Conservation (phyloP, 116 monocot species). For the Phalaenopsis hybrid region DNA sequence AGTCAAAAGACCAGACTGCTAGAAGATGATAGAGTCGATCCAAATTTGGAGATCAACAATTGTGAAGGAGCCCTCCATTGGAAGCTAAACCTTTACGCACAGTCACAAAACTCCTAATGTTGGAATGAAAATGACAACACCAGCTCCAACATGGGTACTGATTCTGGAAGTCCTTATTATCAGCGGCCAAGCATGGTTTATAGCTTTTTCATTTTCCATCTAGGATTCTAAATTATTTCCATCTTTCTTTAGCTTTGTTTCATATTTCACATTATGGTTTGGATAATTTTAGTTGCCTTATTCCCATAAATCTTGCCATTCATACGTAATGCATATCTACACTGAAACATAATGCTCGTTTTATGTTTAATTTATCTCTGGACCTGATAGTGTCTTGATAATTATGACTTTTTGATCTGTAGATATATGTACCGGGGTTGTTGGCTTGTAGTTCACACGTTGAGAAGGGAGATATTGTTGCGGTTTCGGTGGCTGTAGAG, state of each 20-base stretch:
- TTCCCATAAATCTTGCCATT: background rate
- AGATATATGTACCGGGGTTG: constrained; percentile 97
- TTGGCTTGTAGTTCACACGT: constrained; percentile 98
- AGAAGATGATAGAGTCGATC: no score
- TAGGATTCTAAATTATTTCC: background rate
- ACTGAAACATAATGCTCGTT: background rate
- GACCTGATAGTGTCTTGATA: background rate
- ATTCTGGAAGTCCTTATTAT: background rate
- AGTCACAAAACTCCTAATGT: no score
- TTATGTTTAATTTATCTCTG: background rate
- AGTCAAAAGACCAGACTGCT: no score
- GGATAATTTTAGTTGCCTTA: background rate
- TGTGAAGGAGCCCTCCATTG: no score
- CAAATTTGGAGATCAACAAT: no score
- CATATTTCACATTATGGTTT: background rate
- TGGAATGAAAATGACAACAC: no score
- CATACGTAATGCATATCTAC: background rate
- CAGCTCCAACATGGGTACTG: background rate
- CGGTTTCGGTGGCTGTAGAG: constrained; percentile 86
- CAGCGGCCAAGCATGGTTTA: background rate
- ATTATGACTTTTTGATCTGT: constrained; percentile 15
- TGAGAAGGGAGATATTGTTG: constrained; percentile 84
- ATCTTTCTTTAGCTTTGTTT: background rate
- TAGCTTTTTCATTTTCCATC: background rate
- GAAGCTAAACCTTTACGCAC: no score